Conservation (phyloP, 441 rosid genomes). For the Croton laevigatus region DNA sequence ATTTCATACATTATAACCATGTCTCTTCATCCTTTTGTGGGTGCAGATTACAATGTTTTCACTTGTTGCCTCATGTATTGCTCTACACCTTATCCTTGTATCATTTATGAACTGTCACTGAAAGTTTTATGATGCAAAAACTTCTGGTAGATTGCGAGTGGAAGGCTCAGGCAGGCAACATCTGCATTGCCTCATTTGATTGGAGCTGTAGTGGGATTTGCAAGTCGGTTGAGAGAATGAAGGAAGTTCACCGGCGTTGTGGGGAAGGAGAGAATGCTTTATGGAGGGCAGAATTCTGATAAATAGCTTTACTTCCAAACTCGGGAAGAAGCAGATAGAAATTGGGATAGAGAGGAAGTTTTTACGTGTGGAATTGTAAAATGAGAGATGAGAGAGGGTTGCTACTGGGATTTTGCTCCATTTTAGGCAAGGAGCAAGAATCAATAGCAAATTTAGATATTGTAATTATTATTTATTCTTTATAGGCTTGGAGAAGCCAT, state of each 20-base stretch:
- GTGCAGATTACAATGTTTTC: neutral
- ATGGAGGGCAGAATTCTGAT: constrained; percentile 64
- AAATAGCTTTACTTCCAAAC: constrained; percentile 26
- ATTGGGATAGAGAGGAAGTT: constrained; percentile 12
- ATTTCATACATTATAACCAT: constrained; percentile 14
- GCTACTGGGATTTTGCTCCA: constrained; percentile 35
- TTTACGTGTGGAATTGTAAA: constrained; percentile 13
- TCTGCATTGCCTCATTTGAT: constrained; percentile 79
- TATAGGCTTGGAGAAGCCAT: constrained; percentile 25
- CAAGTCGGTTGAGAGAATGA: constrained; percentile 68
- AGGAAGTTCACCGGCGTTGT: constrained; percentile 75
- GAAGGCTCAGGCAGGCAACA: constrained; percentile 90
- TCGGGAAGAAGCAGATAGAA: constrained; percentile 36
- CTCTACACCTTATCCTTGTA: neutral
- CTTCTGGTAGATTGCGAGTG: constrained; percentile 62
- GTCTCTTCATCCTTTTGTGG: neutral
- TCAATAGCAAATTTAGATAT: constrained; percentile 12
- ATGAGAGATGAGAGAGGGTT: constrained; percentile 23
- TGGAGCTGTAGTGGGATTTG: constrained; percentile 88
- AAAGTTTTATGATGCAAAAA: constrained; percentile 2
- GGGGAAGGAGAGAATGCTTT: constrained; percentile 79
- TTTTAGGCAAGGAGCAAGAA: constrained; percentile 32
- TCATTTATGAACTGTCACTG: neutral
- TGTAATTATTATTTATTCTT: constrained; percentile 45
- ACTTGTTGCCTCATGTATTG: neutral